Evolutionary conservation across 106 monocot species (phyloP), one percentile per base, ranked within the genome.

Genomic region (Dioscorea dumetorum): DNA sequence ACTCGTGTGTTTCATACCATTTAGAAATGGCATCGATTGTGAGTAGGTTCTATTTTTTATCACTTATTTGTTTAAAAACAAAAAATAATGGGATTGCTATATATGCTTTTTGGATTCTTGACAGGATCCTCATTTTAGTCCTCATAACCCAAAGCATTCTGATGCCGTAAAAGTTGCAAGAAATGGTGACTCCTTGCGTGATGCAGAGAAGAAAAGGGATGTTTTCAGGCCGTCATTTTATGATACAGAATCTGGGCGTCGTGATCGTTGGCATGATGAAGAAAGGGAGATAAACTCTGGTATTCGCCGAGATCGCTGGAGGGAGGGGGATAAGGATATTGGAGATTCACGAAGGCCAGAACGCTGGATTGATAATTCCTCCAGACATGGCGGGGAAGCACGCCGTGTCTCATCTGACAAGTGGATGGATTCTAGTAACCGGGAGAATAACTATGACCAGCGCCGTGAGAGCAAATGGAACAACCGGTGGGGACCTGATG

Each of bases 401-500:
- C 80, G 81, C n/a, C 83, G 84, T 33, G 71, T 53, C 57, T 63
- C 83, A 62, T 41, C 80, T 63, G 89, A 89, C 8, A 70, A 80
- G 54, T 77, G 90, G 89, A 73, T 48, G 80, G 87, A 90, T 67
- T 76, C 80, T 49, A 72, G 52, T 62, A 83, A 74, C 34, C 70
- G 75, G 67, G 94, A 89, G 21, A 70, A 61, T 57, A 82, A 66
- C 54, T 73, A 74, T 79, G 93, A 93, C 56, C 88, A 79, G 51
- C 84, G 87, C 21, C 88, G 90, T 72, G 97, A 92, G 67, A 87
- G 79, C 82, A 99, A 99, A 74, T 99, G 99, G 99, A 93, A 87
- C 67, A 78, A 74, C 12, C 87, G 99, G 24, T 93, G 97, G 97
- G 92, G 97, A 5, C 89, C 89, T 66, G 90, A 82, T 73, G 87